These are phyloP conservation scores for Physcomitrellopsis africana DNA, from an alignment of 225 moss, liverwort and hornwort species.

Conservation along the genomic window DNA sequence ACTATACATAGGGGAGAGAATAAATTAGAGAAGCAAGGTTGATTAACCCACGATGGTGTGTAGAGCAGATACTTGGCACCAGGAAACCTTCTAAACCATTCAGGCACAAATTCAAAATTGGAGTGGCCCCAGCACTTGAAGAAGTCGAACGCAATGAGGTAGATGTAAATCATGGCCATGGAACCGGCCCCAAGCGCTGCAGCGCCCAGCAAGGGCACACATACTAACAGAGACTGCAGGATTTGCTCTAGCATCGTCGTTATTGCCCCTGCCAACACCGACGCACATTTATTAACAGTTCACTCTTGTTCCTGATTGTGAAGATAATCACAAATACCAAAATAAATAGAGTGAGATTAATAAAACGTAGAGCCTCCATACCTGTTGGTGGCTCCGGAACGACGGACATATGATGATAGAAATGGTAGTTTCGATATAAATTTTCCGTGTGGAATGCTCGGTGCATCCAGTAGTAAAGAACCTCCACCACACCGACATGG, in stretches of 20 bases:
- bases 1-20: background rate
- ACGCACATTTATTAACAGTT: background rate
- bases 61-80: slow-evolving; percentile 70
- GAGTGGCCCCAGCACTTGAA: slow-evolving; percentile 75
- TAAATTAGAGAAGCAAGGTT: background rate
- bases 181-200: slow-evolving; percentile 58
- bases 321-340: too few relatives aligned
- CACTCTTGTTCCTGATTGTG: too few relatives aligned
- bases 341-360: background rate
- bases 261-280: slow-evolving; percentile 41
- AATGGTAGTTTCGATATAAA: slow-evolving; percentile 68
- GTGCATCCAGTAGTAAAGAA: slow-evolving; percentile 91
- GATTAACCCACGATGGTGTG: slow-evolving; percentile 81
- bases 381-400: slow-evolving; percentile 81
- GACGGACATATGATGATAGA: slow-evolving; percentile 66
- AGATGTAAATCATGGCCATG: slow-evolving; percentile 75
- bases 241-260: slow-evolving; percentile 79
- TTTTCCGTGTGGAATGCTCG: slow-evolving; percentile 61
- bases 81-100: slow-evolving; percentile 44
- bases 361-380: slow-evolving; percentile 3
- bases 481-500: slow-evolving; percentile 71
- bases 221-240: slow-evolving; percentile 54
- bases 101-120: slow-evolving; percentile 69
- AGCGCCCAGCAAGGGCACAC: slow-evolving; percentile 61
- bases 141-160: slow-evolving; percentile 71